Evolutionary conservation across 1,284 basidiomycete genomes (phyloP), one percentile per base, ranked within the genome.

Genomic region (Naganishia albida): DNA sequence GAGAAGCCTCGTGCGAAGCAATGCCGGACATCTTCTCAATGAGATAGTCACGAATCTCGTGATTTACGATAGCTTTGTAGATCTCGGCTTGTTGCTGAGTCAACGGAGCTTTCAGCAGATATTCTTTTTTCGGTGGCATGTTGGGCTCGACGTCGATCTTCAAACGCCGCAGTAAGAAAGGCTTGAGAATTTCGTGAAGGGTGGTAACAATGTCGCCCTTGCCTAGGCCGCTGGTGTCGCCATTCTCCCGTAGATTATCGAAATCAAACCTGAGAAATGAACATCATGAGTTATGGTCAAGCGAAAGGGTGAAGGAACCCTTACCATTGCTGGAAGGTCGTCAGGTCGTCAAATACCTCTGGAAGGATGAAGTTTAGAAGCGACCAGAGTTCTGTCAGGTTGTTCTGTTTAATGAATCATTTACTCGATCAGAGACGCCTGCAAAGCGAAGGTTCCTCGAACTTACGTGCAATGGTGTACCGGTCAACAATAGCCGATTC

Each of bases 351-450:
- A 77, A 99, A 99, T 66, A 98, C 88, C 72, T 91, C 88, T 0
- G 93, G 93, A 1, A 95, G 83, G 67, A 96, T 90, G 72, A 97
- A 99, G 75, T 97, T 96, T 49, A 99, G 86, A 7, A 98, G 82
- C 1, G 91, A 89, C 93, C 93, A 98, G 2, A 99, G 82, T 76
- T 99, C 94, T 12, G 87, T 84, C 2, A 99, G 83, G 74, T 97
- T 97, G 79, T 99, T 98, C 89, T 92, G 74, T 34, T 67, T 2
- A 39, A 50, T 16, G 16, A 43, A 53, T 23, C 38, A 40, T 28
- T 13, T 7, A 13, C n/a, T 51, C 30, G 18, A 28, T 26, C 30
- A 63, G 34, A 16, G 44, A n/a, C 16, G n/a, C 12, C 16, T 12
- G 34, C 6, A 4, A 18, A 28, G 3, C 10, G 4, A 13, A 26